A percentile compares a stretch with the other conserved stretches of the same genome.
Conservation (phyloP, 805 yeast genomes). For the Debaryomyces hansenii region DNA sequence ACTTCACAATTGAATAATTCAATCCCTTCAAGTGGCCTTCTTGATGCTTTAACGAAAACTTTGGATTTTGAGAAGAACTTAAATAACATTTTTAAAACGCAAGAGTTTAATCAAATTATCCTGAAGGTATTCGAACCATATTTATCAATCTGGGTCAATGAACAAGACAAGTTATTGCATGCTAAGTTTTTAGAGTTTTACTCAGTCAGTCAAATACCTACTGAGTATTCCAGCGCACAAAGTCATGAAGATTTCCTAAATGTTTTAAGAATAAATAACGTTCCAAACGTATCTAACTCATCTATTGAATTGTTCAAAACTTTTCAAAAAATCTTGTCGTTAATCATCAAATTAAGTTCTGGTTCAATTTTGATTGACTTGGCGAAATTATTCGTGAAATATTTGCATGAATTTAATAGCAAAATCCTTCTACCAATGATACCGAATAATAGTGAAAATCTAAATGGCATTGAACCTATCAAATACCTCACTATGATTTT, state of each 20-base stretch:
- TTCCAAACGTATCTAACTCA: conserved; percentile 74
- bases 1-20: conserved; percentile 25
- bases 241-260: conserved; percentile 29
- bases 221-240: conserved; percentile 25
- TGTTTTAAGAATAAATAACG: conserved; percentile 44
- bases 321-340: conserved; percentile 71
- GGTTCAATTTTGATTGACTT: conserved; percentile 53
- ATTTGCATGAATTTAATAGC: conserved; percentile 50
- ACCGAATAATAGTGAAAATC: conserved; percentile 44
- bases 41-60: conserved; percentile 71
- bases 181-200: conserved; percentile 65
- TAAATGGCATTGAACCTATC: conserved; percentile 61
- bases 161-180: conserved; percentile 69
- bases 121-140: conserved; percentile 78
- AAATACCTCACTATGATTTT: conserved; percentile 68
- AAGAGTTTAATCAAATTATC: conserved; percentile 50
- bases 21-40: conserved; percentile 61
- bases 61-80: conserved; percentile 80
- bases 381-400: conserved; percentile 60
- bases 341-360: conserved; percentile 45
- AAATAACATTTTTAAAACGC: conserved; percentile 58
- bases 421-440: conserved; percentile 33
- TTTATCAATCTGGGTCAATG: conserved; percentile 78
- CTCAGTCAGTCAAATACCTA: conserved; percentile 54
- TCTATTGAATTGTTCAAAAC: conserved; percentile 83